These are phyloP conservation scores for Microdochium trichocladiopsis DNA, from an alignment of 2,329 filamentous ascomycete genomes.

Conservation along the genomic window DNA sequence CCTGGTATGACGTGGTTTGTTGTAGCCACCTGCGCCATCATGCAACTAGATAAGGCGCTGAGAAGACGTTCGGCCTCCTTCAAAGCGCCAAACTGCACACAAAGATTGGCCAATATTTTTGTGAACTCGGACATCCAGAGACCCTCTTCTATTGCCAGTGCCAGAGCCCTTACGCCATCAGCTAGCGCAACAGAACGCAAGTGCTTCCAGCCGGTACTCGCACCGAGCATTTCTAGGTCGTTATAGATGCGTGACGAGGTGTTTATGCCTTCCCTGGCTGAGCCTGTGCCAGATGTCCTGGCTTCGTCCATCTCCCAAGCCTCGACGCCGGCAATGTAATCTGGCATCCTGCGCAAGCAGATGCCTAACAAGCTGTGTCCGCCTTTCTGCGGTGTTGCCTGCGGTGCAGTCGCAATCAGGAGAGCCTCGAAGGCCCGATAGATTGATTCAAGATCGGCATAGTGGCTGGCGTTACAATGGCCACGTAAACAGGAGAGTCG, in stretches of 20 bases:
- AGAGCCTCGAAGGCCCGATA: constrained; percentile 36
- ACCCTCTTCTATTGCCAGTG: constrained; percentile 31
- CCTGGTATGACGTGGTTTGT: constrained; percentile 21
- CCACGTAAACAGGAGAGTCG: constrained; percentile 26
- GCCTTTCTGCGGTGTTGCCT: constrained; percentile 10
- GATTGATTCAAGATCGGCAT: constrained; percentile 35
- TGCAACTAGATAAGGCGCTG: constrained; percentile 21
- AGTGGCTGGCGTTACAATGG: constrained; percentile 17
- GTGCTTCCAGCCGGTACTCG: constrained; percentile 35
- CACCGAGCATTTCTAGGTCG: constrained; percentile 37
- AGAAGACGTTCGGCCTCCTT: constrained; percentile 35
- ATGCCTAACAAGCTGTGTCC: constrained; percentile 37
- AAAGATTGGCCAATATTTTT: constrained; percentile 32
- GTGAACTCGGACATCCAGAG: constrained; percentile 33
- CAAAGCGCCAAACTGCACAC: constrained; percentile 23
- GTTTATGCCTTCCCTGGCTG: constrained; percentile 24
- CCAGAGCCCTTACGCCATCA: constrained; percentile 36
- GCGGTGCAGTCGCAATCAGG: constrained; percentile 28
- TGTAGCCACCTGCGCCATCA: constrained; percentile 26
- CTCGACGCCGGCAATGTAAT: constrained; percentile 38
- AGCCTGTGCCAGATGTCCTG: constrained; percentile 26
- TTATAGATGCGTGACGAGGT: constrained; percentile 38
- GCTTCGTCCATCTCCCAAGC: constrained; percentile 29
- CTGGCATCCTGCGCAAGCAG: constrained; percentile 40
- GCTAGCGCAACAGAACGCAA: constrained; percentile 36